Base-by-base conservation (phyloP, 148 eudicot species). In the Amaranthus hypochondriacus region DNA sequence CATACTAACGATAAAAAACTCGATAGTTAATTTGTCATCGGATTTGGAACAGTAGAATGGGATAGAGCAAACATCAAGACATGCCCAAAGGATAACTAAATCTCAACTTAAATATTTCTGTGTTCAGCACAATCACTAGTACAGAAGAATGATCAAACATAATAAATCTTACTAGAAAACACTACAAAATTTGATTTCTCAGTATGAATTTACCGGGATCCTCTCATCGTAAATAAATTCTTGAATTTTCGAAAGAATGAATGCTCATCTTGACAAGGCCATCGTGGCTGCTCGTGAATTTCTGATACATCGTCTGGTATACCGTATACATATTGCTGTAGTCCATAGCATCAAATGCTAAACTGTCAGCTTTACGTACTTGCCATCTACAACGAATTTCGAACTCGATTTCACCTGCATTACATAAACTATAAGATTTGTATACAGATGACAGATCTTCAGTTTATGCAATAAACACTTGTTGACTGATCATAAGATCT, bases 401-500 rank as follows among this genome's bases (percentile, higher is more conserved):
- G 97, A 88, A 77, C 95, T 91, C 39, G 95, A 86, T 62, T 85
- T 86, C 14, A 93, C 87, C 98, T 93, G 90, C 80, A 71, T 43
- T 42, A 75, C 9, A 21, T 48, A 73, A 67, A 66, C 10, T 48
- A 72, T 66, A 54, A 64, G 50, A 57, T 66, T 65, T 28, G 39
- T 28, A 28, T 28, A 28, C 39, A 28, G 49, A 47, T 70, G 21
- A 43, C 21, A 48, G 48, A 44, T 55, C 13, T 28, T 8, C 39
- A 6, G 14, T 14, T 7, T 49, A 52, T 28, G 39, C n/a, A 39
- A 10, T 2, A 11, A 14, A 15, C 5, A 73, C 46, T 57, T 39
- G 61, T 48, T 13, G 48, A 59, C 42, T 56, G 43, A 9, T 42
- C 10, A 43, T 48, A 10, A 9, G 28, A 52, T 13, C 71, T 75